Evolutionary conservation across 768 basidiomycete species (phyloP).

Genomic region (Tephrocybe sp.): DNA sequence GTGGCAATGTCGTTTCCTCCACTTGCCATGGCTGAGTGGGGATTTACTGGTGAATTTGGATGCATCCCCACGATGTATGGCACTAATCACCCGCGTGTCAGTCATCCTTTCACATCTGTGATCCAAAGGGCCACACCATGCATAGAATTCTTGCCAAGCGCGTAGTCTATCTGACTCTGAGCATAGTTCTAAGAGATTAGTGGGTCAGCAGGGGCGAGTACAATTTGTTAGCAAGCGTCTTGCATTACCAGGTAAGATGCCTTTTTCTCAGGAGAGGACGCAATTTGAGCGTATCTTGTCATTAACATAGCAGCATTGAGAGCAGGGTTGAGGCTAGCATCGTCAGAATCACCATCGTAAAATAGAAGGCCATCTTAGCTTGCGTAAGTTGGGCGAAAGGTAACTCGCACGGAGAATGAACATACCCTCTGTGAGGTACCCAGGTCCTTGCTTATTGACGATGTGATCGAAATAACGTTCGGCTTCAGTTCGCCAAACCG

Average conservation of each 20-base stretch:
- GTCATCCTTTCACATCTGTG: not conserved
- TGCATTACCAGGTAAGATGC: constrained; percentile 55
- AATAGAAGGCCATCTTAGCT: constrained; percentile 73
- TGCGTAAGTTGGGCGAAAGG: not conserved
- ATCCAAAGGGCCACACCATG: constrained; percentile 43
- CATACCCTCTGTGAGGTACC: constrained; percentile 63
- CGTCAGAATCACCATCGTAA: constrained; percentile 82
- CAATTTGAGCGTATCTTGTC: constrained; percentile 72
- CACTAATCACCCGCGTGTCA: constrained; percentile 33
- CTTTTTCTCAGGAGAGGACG: constrained; percentile 59
- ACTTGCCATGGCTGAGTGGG: constrained; percentile 87
- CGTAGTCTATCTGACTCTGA: constrained; percentile 76
- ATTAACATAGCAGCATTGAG: constrained; percentile 86
- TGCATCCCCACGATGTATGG: constrained; percentile 89
- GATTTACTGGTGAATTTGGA: constrained; percentile 89
- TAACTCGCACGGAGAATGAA: not conserved
- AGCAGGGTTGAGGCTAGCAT: constrained; percentile 81
- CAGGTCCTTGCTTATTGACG: constrained; percentile 54
- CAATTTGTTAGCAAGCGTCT: constrained; percentile 7
- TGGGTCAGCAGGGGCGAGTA: not conserved
- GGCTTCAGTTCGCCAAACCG: constrained; percentile 66
- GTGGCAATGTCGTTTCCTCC: constrained; percentile 71
- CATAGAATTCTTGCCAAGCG: constrained; percentile 89
- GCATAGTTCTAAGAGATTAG: constrained; percentile 58
- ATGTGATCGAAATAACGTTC: constrained; percentile 79